Conservation (phyloP, 148 eudicot species). For the Rhododendron kiyosumense region DNA sequence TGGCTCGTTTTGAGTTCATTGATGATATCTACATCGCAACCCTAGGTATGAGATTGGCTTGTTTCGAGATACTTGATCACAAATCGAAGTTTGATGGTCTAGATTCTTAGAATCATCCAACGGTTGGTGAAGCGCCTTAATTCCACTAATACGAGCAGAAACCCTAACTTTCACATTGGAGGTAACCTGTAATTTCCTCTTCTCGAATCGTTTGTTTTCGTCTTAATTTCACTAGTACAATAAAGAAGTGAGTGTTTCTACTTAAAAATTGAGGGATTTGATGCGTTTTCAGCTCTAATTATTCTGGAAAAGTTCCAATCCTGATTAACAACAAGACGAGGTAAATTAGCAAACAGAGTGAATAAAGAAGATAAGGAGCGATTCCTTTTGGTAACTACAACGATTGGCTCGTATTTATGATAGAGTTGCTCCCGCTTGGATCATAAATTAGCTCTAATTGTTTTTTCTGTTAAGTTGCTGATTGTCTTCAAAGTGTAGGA, state of each 20-base stretch:
- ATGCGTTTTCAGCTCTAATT: background rate
- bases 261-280: background rate
- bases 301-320: background rate
- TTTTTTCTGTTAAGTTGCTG: too few species aligned
- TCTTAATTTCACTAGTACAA: background rate
- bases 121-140: background rate
- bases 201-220: background rate
- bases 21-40: too few species aligned
- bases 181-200: conserved; percentile 3
- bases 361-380: background rate
- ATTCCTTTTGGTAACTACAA: background rate
- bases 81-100: too few species aligned
- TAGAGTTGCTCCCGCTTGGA: background rate
- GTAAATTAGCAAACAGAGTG: background rate
- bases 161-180: conserved; percentile 8
- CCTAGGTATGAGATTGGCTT: too few species aligned
- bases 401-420: background rate
- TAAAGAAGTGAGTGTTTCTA: background rate
- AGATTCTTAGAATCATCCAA: background rate
- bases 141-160: background rate
- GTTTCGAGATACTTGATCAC: too few species aligned
- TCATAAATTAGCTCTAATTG: background rate
- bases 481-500: too few species aligned
- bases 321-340: background rate
- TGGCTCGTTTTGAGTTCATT: too few species aligned